A percentile compares a stretch with the other conserved stretches of the same genome.
Evolutionary conservation across 2,329 filamentous ascomycete genomes (phyloP).

Genomic region (Helicocarpus griseus): DNA sequence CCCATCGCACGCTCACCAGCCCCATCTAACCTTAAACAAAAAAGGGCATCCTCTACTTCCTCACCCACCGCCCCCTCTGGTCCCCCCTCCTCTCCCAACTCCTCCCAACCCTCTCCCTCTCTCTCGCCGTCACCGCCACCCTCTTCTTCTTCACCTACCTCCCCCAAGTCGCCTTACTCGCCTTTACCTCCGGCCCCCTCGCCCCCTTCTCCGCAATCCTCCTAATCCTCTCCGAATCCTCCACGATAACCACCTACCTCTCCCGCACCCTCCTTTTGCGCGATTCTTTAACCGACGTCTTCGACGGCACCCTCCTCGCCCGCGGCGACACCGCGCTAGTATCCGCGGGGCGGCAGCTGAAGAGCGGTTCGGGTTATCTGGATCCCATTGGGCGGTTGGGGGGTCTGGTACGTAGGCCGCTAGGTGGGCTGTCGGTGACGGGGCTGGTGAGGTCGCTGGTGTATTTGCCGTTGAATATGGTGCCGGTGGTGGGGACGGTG

Average conservation of each 20-base stretch:
- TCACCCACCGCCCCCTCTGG: conserved; percentile 49
- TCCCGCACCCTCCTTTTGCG: conserved; percentile 63
- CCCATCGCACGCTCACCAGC: no score
- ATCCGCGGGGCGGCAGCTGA: conserved; percentile 63
- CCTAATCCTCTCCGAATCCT: conserved; percentile 50
- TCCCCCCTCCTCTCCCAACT: conserved; percentile 49
- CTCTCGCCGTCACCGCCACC: conserved; percentile 58
- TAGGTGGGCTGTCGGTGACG: conserved; percentile 42
- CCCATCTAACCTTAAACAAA: conserved; percentile 1
- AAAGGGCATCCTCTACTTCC: conserved; percentile 53
- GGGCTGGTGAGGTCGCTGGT: conserved; percentile 69
- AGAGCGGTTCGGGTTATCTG: conserved; percentile 31
- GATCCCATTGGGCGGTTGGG: conserved; percentile 49
- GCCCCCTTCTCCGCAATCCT: conserved; percentile 52
- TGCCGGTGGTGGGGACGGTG: conserved; percentile 76
- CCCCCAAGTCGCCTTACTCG: conserved; percentile 72
- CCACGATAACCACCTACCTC: conserved; percentile 42
- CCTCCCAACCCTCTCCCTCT: conserved; percentile 57
- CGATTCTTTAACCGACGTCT: conserved; percentile 77
- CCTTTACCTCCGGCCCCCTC: conserved; percentile 72
- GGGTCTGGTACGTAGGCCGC: conserved; percentile 46
- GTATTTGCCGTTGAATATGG: conserved; percentile 86
- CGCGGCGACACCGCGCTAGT: conserved; percentile 54
- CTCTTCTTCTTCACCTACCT: conserved; percentile 87
- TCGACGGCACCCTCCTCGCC: conserved; percentile 61